Evolutionary conservation across 2,329 filamentous ascomycete species (phyloP).

Genomic region (Ophiostoma piceae): DNA sequence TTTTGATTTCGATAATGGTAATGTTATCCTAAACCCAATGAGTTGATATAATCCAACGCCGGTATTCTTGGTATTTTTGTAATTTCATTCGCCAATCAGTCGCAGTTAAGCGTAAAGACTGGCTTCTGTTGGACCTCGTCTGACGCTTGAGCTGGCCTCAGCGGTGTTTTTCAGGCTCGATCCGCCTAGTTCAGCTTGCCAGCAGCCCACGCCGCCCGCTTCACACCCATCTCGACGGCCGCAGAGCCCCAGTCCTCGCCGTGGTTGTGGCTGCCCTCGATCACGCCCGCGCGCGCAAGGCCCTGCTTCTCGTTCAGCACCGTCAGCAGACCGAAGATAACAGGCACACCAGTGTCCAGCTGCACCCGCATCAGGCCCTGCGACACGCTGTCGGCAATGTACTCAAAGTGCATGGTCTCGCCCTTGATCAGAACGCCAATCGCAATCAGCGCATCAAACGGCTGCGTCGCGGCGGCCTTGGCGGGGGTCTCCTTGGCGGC

Average conservation of each 20-base stretch:
- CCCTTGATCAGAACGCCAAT: conserved; percentile 97
- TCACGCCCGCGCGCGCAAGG: conserved; percentile 72
- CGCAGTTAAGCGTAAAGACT: not conserved
- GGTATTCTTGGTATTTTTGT: not conserved
- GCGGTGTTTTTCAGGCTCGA: not conserved
- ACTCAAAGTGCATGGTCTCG: conserved; percentile 99
- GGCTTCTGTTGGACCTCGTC: not conserved
- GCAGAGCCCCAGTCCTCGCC: conserved; percentile 94
- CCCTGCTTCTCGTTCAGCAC: conserved; percentile 86
- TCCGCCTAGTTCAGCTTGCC: conserved; percentile 48
- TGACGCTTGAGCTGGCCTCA: not conserved
- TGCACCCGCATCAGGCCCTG: conserved; percentile 94
- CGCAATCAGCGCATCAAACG: conserved; percentile 92
- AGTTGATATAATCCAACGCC: conserved; percentile 14
- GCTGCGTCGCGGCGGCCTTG: conserved; percentile 34
- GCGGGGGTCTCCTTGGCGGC: not conserved
- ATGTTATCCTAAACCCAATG: not conserved
- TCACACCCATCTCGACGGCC: conserved; percentile 88
- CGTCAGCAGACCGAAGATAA: conserved; percentile 89
- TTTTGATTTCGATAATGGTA: not conserved
- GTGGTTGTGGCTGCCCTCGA: conserved; percentile 73
- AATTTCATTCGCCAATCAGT: not conserved
- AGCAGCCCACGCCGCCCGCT: conserved; percentile 76
- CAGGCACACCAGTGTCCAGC: conserved; percentile 79
- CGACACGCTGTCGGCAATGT: conserved; percentile 86